These are phyloP conservation scores for Erodium moschatum DNA, from an alignment of 441 rosid genomes.

Conservation along the genomic window DNA sequence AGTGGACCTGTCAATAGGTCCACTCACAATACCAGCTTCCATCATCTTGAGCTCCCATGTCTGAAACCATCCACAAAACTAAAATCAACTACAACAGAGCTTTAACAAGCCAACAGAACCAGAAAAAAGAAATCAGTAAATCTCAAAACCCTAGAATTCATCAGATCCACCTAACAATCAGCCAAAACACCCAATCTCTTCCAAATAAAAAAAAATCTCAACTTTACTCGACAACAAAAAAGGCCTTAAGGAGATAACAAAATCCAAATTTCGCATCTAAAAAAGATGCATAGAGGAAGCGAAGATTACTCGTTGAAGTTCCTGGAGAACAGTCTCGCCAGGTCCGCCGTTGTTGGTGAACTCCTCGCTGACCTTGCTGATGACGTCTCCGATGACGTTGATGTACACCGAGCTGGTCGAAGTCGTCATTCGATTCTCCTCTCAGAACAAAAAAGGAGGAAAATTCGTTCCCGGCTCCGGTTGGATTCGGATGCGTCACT, in stretches of 20 bases:
- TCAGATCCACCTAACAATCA: background rate
- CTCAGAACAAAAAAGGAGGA: too few species aligned
- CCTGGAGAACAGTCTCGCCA: slow-evolving; percentile 72
- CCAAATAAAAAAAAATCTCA: background rate
- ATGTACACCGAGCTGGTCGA: slow-evolving; percentile 65
- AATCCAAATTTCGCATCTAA: background rate
- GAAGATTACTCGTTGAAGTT: slow-evolving; percentile 79
- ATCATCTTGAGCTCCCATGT: slow-evolving; percentile 74
- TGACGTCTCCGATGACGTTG: slow-evolving; percentile 86
- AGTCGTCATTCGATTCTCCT: slow-evolving; percentile 25
- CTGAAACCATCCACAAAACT: background rate
- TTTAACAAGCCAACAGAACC: background rate
- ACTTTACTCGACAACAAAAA: too few species aligned
- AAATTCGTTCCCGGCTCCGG: too few species aligned
- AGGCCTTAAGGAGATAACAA: background rate
- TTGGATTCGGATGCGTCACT: too few species aligned
- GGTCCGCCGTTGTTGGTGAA: slow-evolving; percentile 74
- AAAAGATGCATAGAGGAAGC: background rate
- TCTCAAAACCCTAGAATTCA: slow-evolving; percentile 33
- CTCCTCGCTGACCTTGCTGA: slow-evolving; percentile 85
- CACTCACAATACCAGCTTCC: slow-evolving; percentile 59
- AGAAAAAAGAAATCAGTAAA: background rate
- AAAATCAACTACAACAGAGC: slow-evolving; percentile 14
- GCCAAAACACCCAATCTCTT: slow-evolving; percentile 13
- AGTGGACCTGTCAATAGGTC: slow-evolving; percentile 35